These are phyloP conservation scores for Tilletia horrida DNA, from an alignment of 1,284 basidiomycete genomes.

Conservation along the genomic window DNA sequence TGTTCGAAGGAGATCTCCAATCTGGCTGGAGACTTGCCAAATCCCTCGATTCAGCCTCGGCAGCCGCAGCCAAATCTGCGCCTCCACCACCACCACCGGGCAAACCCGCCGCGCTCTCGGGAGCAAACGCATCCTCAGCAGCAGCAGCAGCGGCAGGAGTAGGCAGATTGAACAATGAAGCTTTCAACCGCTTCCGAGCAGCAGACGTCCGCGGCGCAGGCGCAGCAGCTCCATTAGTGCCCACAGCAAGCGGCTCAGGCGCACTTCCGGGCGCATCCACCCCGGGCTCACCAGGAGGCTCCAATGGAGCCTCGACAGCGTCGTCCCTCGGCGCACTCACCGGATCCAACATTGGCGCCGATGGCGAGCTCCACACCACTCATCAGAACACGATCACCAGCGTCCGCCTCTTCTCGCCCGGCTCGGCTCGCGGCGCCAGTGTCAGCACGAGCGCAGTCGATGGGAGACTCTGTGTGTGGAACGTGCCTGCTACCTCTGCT, in stretches of 20 bases:
- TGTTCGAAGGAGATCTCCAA: constrained; percentile 45
- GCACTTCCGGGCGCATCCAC: background rate
- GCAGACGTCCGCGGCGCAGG: constrained; percentile 76
- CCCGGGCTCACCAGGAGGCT: background rate
- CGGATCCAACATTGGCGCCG: constrained; percentile 67
- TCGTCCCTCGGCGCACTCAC: constrained; percentile 65
- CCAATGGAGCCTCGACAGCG: constrained; percentile 48
- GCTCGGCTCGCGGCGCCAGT: constrained; percentile 61
- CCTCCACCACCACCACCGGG: constrained; percentile 51
- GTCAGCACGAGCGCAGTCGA: constrained; percentile 94
- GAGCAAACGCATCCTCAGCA: background rate
- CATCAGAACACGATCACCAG: constrained; percentile 99
- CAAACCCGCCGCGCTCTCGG: constrained; percentile 24
- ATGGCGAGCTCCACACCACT: constrained; percentile 65
- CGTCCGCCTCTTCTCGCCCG: constrained; percentile 53
- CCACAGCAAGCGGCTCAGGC: background rate
- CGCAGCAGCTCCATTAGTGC: background rate
- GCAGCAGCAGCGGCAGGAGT: constrained; percentile 58
- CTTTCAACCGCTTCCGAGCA: constrained; percentile 90
- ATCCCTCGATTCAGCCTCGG: constrained; percentile 41
- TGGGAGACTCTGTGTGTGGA: constrained; percentile 89
- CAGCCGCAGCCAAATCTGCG: constrained; percentile 39
- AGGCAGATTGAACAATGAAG: constrained; percentile 85
- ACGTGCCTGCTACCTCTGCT: constrained; percentile 61
- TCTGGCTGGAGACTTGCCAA: constrained; percentile 44